Conservation (phyloP, 257 asterid species). For the Solanum chiquidenum region DNA sequence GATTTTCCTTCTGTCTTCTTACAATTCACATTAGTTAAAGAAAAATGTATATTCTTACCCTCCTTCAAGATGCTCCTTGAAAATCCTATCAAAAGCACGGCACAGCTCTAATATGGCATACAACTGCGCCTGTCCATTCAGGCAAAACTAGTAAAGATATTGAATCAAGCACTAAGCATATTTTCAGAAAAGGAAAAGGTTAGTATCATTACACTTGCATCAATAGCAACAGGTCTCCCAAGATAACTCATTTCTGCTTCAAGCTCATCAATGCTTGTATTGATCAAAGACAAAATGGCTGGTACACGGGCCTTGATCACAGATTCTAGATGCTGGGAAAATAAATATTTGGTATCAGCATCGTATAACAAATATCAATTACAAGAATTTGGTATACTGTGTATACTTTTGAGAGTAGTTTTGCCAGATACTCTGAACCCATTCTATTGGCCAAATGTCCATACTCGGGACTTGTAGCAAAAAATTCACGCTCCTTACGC, state of each 20-base stretch:
- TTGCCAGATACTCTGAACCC: constrained; percentile 38
- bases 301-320: constrained; percentile 34
- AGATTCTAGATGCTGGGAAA: constrained; percentile 27
- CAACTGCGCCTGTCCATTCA: constrained; percentile 20
- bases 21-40: neutral
- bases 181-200: neutral
- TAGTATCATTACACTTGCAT: constrained; percentile 23
- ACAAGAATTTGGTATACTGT: neutral
- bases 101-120: constrained; percentile 35
- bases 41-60: constrained; percentile 16
- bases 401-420: constrained; percentile 27
- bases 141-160: neutral
- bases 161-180: neutral
- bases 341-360: neutral
- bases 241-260: constrained; percentile 24
- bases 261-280: constrained; percentile 28
- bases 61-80: constrained; percentile 47
- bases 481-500: constrained; percentile 25
- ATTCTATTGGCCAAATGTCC: constrained; percentile 25
- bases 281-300: constrained; percentile 18
- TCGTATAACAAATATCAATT: neutral
- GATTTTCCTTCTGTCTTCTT: neutral
- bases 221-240: constrained; percentile 31
- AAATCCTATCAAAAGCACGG: constrained; percentile 34
- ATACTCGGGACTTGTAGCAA: constrained; percentile 27